Evolutionary conservation across 176 grass and related monocot species (phyloP), one percentile per base, ranked within the genome.

Genomic region (Cenchrus americanus): DNA sequence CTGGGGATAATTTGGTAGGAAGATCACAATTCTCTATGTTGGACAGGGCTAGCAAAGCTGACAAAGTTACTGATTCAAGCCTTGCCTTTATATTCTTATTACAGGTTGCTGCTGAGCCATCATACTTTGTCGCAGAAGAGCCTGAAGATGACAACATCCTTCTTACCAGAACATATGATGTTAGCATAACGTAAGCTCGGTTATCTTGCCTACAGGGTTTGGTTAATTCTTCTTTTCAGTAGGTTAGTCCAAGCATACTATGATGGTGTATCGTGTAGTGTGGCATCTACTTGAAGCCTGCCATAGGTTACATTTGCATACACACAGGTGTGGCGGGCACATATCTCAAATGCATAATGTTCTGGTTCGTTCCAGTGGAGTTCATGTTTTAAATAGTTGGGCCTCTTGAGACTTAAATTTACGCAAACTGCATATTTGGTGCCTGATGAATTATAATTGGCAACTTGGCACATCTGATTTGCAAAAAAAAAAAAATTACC

Each of bases 71-170:
- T 62, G 10, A 86, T 74, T 60, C 13, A 12, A 59, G 14, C 44
- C 88, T 67, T 78, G 78, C 66, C 14, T 80, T 72, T 87, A 46
- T 70, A 71, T 41, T 66, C 82, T 60, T 82, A 63, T 73, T 85
- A 69, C 78, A 98, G 96, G 91, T 88, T 83, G 86, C 81, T 18
- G 59, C 87, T 80, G 85, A 90, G 58, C 84, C 96, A 27, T 73
- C 82, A 12, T 98, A 98, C 80, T 94, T 98, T 68, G 83, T 98
- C 60, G 87, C 91, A 26, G 87, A 95, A 77, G 93, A 95, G 78
- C 91, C 89, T 27, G 96, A 98, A 21, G 93, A 97, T 86, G 96
- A 95, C 80, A 98, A 98, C 77, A 98, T 98, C 73, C 96, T 98
- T 83, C 89, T 61, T 6, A 98, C 96, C 27, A 86, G 96, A 74